These are phyloP conservation scores for Diaporthe ilicicola DNA, from an alignment of 2,329 filamentous ascomycete genomes.

Conservation along the genomic window DNA sequence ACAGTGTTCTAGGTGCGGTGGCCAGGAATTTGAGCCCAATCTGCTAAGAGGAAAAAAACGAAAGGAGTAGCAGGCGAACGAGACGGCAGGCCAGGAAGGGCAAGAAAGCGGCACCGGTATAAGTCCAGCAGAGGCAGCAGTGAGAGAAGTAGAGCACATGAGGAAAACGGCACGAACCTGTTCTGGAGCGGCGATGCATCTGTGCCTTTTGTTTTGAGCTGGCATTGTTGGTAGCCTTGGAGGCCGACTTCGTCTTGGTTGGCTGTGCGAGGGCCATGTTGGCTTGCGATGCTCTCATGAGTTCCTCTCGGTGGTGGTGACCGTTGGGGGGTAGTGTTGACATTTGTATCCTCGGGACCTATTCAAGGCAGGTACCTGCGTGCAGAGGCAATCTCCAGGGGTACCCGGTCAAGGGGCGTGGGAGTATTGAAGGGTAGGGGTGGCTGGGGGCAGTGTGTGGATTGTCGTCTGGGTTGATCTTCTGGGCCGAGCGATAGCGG, in stretches of 20 bases:
- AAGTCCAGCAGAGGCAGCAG: neutral
- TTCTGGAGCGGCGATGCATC: constrained; percentile 93
- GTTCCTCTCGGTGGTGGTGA: constrained; percentile 52
- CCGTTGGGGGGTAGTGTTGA: constrained; percentile 70
- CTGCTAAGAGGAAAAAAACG: constrained; percentile 36
- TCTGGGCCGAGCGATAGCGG: constrained; percentile 53
- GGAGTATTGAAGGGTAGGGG: constrained; percentile 36
- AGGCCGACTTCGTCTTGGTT: constrained; percentile 65
- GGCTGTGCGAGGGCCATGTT: constrained; percentile 70
- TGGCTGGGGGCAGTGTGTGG: constrained; percentile 37
- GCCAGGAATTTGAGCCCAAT: neutral
- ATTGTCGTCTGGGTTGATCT: constrained; percentile 36
- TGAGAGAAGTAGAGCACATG: constrained; percentile 30
- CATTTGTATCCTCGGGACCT: constrained; percentile 64
- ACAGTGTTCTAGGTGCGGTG: constrained; percentile 31
- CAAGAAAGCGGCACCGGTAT: neutral
- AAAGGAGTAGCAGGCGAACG: constrained; percentile 37
- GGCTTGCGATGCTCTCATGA: constrained; percentile 59
- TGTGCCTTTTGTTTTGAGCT: constrained; percentile 77
- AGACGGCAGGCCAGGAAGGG: constrained; percentile 30
- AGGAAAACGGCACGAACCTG: constrained; percentile 71
- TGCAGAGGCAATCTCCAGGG: constrained; percentile 34
- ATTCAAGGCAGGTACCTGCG: constrained; percentile 51
- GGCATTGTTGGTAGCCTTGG: constrained; percentile 59
- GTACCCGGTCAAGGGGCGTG: constrained; percentile 39